These are phyloP conservation scores for Salinomyces thailandicus DNA, from an alignment of 2,329 filamentous ascomycete genomes.

Conservation along the genomic window DNA sequence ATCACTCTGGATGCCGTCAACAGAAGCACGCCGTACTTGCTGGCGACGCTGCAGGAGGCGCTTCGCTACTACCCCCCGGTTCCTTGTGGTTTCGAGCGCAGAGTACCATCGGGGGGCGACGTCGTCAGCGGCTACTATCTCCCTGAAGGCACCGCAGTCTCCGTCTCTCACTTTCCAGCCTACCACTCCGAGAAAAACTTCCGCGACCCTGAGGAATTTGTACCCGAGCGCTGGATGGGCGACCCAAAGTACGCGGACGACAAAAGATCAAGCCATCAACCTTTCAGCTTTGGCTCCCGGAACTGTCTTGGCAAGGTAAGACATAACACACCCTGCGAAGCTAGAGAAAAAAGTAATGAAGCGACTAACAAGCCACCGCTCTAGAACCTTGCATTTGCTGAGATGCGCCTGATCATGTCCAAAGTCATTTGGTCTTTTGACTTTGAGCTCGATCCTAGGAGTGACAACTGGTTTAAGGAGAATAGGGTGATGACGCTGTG, in stretches of 20 bases:
- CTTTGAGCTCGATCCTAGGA: constrained; percentile 20
- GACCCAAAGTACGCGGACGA: constrained; percentile 18
- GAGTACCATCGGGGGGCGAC: constrained; percentile 11
- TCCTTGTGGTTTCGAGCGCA: constrained; percentile 18
- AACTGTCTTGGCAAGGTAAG: constrained; percentile 23
- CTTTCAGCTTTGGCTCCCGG: constrained; percentile 24
- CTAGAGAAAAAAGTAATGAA: too few species aligned
- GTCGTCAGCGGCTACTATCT: constrained; percentile 20
- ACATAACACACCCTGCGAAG: too few species aligned
- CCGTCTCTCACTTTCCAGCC: constrained; percentile 16
- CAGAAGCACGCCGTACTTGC: constrained; percentile 27
- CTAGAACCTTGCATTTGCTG: constrained; percentile 28
- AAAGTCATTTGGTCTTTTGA: constrained; percentile 34
- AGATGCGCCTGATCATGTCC: constrained; percentile 30
- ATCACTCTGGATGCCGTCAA: constrained; percentile 27
- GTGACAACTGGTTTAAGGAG: constrained; percentile 14
- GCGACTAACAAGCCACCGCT: too few species aligned
- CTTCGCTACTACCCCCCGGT: constrained; percentile 30
- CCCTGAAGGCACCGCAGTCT: constrained; percentile 19
- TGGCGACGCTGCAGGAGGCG: constrained; percentile 27
- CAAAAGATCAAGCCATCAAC: constrained; percentile 19
- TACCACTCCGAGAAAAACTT: constrained; percentile 19
- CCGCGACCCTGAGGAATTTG: constrained; percentile 14
- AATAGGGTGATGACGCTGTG: constrained; percentile 15
- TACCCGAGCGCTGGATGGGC: constrained; percentile 25